Percentiles rank a stretch among this genome's conserved stretches.
phyloP scores from a whole-genome alignment of 768 basidiomycete species.

The Termitomyces sp. region DNA sequence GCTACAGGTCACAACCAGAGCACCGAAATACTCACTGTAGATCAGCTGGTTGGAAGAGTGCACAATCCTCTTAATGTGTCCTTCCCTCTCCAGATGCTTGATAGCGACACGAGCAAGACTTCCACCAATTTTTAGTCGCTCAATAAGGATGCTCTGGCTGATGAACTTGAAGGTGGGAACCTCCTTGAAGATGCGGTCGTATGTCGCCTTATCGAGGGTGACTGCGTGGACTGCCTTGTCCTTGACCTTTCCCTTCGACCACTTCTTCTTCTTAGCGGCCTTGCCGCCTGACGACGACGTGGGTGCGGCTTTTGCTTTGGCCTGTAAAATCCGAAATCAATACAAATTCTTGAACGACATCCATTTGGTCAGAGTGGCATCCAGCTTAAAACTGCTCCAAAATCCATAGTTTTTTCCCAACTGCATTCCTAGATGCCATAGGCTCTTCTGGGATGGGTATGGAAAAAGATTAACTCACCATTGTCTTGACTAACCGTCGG shows the following conservation, averaged over 20 bases:
- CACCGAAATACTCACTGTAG: conserved; percentile 68
- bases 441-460: neutral
- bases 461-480: conserved; percentile 30
- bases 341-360: conserved; percentile 22
- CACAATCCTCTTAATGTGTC: conserved; percentile 91
- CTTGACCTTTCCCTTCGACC: conserved; percentile 99
- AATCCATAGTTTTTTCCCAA: neutral
- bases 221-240: conserved; percentile 99
- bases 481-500: conserved; percentile 36
- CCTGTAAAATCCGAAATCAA: conserved; percentile 29
- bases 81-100: conserved; percentile 88
- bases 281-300: conserved; percentile 62
- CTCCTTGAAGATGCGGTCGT: conserved; percentile 94
- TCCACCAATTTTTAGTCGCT: conserved; percentile 96
- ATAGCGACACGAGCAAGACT: conserved; percentile 90
- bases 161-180: conserved; percentile 99
- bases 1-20: neutral
- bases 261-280: conserved; percentile 99
- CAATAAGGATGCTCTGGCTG: conserved; percentile 96
- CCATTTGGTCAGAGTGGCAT: conserved; percentile 28
- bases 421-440: neutral
- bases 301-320: conserved; percentile 78
- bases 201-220: conserved; percentile 88
- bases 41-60: conserved; percentile 93
- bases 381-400: conserved; percentile 22